phyloP scores from a whole-genome alignment of 2,329 filamentous ascomycete genomes.

The Aspergillus sp. region DNA sequence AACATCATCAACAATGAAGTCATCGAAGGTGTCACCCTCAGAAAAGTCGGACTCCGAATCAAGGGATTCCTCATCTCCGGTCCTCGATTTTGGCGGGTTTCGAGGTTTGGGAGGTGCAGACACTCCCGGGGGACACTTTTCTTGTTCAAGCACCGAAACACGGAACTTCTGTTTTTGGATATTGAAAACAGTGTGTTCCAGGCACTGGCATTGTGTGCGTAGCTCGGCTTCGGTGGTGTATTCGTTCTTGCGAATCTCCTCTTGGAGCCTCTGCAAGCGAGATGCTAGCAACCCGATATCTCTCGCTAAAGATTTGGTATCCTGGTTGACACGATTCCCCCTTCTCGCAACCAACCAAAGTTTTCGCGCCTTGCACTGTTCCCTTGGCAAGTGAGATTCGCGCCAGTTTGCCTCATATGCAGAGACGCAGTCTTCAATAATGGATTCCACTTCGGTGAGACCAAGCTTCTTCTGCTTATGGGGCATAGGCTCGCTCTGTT shows the following conservation, averaged over 20 bases:
- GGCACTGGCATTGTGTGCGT: conserved; percentile 53
- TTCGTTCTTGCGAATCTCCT: conserved; percentile 52
- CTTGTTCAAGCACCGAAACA: conserved; percentile 40
- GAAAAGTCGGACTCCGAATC: conserved; percentile 27
- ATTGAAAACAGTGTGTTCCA: conserved; percentile 67
- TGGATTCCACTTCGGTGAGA: conserved; percentile 48
- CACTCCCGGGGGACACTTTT: conserved; percentile 30
- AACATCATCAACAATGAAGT: conserved; percentile 34
- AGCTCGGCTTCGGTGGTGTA: conserved; percentile 58
- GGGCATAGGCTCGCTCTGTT: conserved; percentile 32
- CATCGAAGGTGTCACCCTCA: conserved; percentile 19
- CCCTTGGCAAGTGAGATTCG: conserved; percentile 56
- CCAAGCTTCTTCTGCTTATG: conserved; percentile 37
- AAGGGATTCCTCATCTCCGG: conserved; percentile 35
- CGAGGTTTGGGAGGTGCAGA: conserved; percentile 14
- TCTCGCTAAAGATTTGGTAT: conserved; percentile 48
- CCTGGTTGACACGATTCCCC: conserved; percentile 37
- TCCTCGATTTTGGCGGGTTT: conserved; percentile 3
- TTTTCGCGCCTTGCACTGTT: conserved; percentile 56
- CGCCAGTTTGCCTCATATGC: conserved; percentile 57
- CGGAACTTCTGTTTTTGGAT: conserved; percentile 49
- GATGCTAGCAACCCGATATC: conserved; percentile 45
- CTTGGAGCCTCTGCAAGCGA: conserved; percentile 58
- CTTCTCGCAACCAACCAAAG: conserved; percentile 61
- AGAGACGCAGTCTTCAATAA: conserved; percentile 57